Percentiles rank a stretch among this genome's conserved stretches.
phyloP scores from a whole-genome alignment of 2,329 filamentous ascomycete species.

The Sphaerulina musiva region DNA sequence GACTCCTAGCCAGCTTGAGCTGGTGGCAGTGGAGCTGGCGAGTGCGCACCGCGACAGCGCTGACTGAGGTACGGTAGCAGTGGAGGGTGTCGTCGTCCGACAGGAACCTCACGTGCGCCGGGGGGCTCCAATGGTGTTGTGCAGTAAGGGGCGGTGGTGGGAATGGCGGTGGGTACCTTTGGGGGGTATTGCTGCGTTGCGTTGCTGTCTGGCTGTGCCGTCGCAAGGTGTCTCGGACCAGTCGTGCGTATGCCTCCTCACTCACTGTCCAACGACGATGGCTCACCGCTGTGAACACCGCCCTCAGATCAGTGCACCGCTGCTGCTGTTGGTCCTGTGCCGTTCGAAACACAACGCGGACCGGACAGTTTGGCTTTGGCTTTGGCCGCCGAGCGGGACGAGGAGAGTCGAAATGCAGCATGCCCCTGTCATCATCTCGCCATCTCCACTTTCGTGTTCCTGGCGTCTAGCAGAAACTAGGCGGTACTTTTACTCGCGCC shows the following conservation, averaged over 20 bases:
- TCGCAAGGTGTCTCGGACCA: neutral
- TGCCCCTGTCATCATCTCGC: neutral
- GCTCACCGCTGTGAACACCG: neutral
- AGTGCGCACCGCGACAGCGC: slow-evolving; percentile 2
- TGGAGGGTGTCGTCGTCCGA: neutral
- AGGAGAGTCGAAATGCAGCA: neutral
- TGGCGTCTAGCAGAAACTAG: no score
- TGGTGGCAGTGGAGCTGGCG: slow-evolving; percentile 1
- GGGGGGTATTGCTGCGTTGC: neutral
- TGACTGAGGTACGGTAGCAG: neutral
- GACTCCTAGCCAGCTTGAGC: slow-evolving; percentile 1
- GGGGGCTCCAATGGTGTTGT: neutral
- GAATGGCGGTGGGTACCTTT: no score
- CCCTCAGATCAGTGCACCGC: neutral
- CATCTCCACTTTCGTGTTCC: neutral
- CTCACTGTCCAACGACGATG: neutral
- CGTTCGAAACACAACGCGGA: neutral
- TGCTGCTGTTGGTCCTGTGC: neutral
- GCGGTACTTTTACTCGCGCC: neutral
- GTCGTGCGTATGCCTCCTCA: neutral
- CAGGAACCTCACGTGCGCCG: neutral
- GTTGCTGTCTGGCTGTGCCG: neutral
- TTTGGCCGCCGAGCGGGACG: slow-evolving; percentile 2
- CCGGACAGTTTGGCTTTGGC: neutral
- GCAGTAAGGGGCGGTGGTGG: neutral